Base-by-base conservation (phyloP, 345 rosid species). In the Raphanus raphanistrum region DNA sequence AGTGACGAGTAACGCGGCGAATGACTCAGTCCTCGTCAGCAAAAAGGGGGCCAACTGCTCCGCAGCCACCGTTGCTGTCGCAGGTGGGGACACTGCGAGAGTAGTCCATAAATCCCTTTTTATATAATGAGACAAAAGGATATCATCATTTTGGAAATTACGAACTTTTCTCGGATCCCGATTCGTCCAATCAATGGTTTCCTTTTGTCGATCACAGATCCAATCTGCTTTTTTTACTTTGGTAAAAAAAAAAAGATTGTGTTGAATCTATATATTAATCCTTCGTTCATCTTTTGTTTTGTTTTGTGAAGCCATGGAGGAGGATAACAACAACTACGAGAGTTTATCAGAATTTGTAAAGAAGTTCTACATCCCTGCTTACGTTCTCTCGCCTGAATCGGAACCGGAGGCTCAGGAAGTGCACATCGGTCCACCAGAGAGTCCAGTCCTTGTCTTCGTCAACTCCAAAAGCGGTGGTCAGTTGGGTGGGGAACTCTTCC, bases 391-490 rank as follows among this genome's bases (percentile, higher is more conserved):
- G 4, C 77, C 87, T 17, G 89, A 86, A 33, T 11, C 13, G 36
- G 36, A 33, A 33, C 9, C 66, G 25, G 35, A 60, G 1, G 73
- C 63, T 31, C 61, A 2, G 63, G 4, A 13, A n/a, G 13, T n/a
- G 66, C 60, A 67, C 2, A 73, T 66, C 61, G 66, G 43, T 50
- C 89, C 92, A 26, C 92, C 98, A 1, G 43, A 32, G 41, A 87
- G 84, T 63, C 99, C 99, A 0, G 90, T 90, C 54, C 69, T 95
- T 17, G 97, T 92, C 54, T 95, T 92, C 74, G 79, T 95, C 79
- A 95, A 95, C 81, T 88, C 99, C 78, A 92, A 81, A 80, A 95
- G 97, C 58, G 99, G 98, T 1, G 99, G 98, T 12, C 98, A 92
- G 80, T 87, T 92, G 67, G 98, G 98, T 60, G 96, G 92, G 4